Conservation (phyloP, 495 filamentous ascomycete genomes). For the Penicillium manginii region DNA sequence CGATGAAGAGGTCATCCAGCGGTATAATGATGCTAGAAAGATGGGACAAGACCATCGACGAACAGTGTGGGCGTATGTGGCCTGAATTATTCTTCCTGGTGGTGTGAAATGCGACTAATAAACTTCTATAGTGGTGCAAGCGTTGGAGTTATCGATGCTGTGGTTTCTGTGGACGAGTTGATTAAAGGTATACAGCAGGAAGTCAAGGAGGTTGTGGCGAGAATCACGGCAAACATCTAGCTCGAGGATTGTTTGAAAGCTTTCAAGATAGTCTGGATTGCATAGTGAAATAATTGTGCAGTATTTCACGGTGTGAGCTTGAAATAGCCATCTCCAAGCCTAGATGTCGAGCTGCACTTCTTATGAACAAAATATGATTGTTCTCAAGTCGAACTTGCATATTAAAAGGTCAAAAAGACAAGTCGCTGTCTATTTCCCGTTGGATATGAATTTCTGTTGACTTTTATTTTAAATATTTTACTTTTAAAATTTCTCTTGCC, state of each 20-base stretch:
- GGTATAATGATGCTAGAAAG: slow-evolving; percentile 28
- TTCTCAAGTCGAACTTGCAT: no score
- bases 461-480: no score
- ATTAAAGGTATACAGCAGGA: slow-evolving; percentile 20
- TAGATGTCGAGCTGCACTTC: no score
- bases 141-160: slow-evolving; percentile 24
- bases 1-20: slow-evolving; percentile 26
- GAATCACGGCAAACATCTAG: slow-evolving; percentile 7
- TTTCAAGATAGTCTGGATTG: neutral
- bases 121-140: slow-evolving; percentile 22
- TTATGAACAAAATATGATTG: no score
- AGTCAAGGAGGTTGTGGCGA: slow-evolving; percentile 10
- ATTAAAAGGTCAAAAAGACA: no score
- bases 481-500: neutral
- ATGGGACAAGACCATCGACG: slow-evolving; percentile 23
- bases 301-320: neutral
- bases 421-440: no score
- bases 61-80: slow-evolving; percentile 33
- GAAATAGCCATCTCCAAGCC: no score
- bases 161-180: slow-evolving; percentile 22
- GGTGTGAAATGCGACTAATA: neutral
- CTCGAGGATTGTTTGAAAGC: neutral
- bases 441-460: no score
- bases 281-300: neutral
- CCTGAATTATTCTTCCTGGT: neutral